phyloP scores from a whole-genome alignment of 768 basidiomycete species.

The Boletus reticuloceps region DNA sequence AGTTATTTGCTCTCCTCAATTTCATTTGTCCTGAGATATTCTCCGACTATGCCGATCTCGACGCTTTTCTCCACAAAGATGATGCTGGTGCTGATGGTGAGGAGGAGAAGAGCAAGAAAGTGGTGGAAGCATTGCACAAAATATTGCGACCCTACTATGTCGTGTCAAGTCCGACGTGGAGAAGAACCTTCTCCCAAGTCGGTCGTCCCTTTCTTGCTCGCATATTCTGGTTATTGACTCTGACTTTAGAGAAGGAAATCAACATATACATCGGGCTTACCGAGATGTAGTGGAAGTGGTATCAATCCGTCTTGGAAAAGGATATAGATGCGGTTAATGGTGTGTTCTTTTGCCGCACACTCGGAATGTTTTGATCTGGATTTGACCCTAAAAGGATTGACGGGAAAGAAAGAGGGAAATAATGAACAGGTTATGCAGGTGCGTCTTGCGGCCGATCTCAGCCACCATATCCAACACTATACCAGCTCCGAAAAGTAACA shows the following conservation, averaged over 20 bases:
- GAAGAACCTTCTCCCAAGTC: conserved; percentile 91
- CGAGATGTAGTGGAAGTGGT: conserved; percentile 99
- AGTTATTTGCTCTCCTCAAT: conserved; percentile 87
- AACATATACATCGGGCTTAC: conserved; percentile 97
- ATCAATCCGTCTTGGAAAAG: conserved; percentile 92
- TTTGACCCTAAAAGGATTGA: conserved; percentile 53
- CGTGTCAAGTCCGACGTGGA: conserved; percentile 97
- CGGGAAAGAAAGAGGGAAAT: conserved; percentile 99
- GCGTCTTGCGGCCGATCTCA: conserved; percentile 2
- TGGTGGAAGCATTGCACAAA: conserved; percentile 96
- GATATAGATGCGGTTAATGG: conserved; percentile 99
- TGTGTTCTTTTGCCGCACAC: conserved; percentile 25
- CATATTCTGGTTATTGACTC: background rate
- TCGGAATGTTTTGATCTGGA: background rate
- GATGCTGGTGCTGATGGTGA: conserved; percentile 62
- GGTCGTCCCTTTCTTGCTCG: conserved; percentile 12
- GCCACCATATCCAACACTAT: background rate
- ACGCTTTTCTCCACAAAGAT: conserved; percentile 92
- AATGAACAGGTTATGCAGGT: conserved; percentile 99
- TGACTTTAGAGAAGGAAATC: conserved; percentile 84
- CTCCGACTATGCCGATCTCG: conserved; percentile 86
- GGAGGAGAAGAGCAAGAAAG: conserved; percentile 84
- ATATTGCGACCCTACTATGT: conserved; percentile 88
- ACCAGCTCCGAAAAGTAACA: conserved; percentile 73
- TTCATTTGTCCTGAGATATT: conserved; percentile 98